Base-by-base conservation (phyloP, 805 yeast species). In the Schwanniomyces pseudopolymorphus region DNA sequence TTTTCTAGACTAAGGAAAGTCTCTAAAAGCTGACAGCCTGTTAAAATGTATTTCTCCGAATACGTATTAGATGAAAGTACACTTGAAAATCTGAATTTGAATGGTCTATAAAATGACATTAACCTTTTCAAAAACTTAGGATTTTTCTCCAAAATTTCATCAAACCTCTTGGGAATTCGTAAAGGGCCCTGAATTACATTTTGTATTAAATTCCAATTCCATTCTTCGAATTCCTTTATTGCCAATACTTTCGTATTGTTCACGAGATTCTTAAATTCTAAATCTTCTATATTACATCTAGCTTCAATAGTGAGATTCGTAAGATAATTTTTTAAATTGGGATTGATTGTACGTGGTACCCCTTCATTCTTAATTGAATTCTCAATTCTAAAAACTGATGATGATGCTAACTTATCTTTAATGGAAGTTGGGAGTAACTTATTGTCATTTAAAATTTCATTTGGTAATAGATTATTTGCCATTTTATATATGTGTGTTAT, bases 121-220 rank as follows among this genome's bases (percentile, higher is more conserved):
- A 94, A 62, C 46, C 97, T 70, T 59, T 92, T 91, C 60, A 91
- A 75, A 57, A 94, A 89, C 57, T 91, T 92, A 0, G 97, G 89
- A 2, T 85, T 84, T 55, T 78, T 82, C 39, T 72, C 76, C 28
- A 83, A 74, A 1, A 86, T 71, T 46, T 92, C 98, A 26, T 89
- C 96, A 37, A 94, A 73, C 41, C 89, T 72, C 52, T 74, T 80
- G 0, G 87, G 84, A 56, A 81, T 84, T 47, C 80, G 64, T n/a
- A 94, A 65, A 0, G 97, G 96, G 0, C 97, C 97, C 54, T 79
- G 84, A 54, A 89, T 77, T n/a, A 94, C 67, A 47, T 83, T 86
- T 14, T 79, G 69, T 0, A 94, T 70, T 1, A 84, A 69, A 21
- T 77, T 79, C 96, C 97, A 91, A 58, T 90, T 84, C 99, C 99